Base-by-base conservation (phyloP, 768 basidiomycete genomes). In the Tulasnella sp. region DNA sequence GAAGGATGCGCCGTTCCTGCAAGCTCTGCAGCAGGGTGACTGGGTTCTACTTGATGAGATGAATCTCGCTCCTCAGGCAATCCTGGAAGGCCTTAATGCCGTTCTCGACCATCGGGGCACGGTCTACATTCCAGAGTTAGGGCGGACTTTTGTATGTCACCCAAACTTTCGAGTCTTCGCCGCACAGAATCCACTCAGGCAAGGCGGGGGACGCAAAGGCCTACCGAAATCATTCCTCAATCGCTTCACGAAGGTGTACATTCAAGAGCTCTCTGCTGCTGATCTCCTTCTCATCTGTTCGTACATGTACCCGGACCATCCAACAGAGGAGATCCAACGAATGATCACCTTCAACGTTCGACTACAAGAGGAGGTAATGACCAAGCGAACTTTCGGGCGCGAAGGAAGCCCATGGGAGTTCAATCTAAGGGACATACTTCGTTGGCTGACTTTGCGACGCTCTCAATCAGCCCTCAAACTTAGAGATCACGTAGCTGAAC, bases 1-100 rank as follows among this genome's bases (percentile, higher is more conserved):
- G 96, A 90, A 85, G 70, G 92, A 98, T 63, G 96, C 94, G 0
- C 92, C 94, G 59, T 99, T 99, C 69, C 75, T 99, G 43, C 82
- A 80, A 60, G 93, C 96, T 1, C 72, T 99, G 72, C 92, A 96
- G 68, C 79, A 87, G n/a, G 96, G 96, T 0, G 83, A 90, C 61
- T 99, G 96, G 96, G 94, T 98, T 4, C 80, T 99, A 4, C 78
- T 99, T 9, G 96, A 99, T 68, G 96, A 99, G 70, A 98, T 99
- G 96, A 99, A 99, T 68, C 78, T 99, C 41, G 94, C 94, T 0
- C 90, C 94, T 29, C 94, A 99, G 67, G 85, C 96, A 0, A 85
- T 99, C 3, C 80, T 99, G 1, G 96, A 99, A 72, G 96, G 96
- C 27, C 79, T 99, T 42, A 99, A 99, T 67, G 92, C 96, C 1